Evolutionary conservation across 1,284 basidiomycete species (phyloP), one percentile per base, ranked within the genome.

Genomic region (Earliella scabrosa): DNA sequence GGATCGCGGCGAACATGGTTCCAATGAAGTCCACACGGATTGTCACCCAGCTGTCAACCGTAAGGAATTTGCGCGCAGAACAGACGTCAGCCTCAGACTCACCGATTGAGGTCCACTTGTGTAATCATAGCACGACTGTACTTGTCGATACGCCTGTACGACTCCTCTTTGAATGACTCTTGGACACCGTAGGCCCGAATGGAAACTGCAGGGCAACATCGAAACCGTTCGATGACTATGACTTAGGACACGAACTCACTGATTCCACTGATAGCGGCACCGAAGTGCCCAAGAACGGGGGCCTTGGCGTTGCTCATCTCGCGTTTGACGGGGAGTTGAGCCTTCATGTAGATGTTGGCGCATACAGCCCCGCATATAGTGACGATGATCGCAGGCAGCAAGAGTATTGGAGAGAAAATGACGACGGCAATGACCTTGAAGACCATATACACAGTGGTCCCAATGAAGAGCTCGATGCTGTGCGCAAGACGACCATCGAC

Each of bases 261-360:
- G 32, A 93, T 75, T 26, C 91, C 90, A 18, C 79, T 71, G 41
- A 91, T 79, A 0, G 86, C 82, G 24, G 86, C 83, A 11, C 86
- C 83, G 63, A 93, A 88, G 64, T 88, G 85, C 32, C 82, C 84
- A 52, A 89, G 77, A 4, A 91, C 80, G 0, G 88, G 88, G 2
- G 83, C 77, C 54, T 78, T 80, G 10, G 85, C 81, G 67, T 87
- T 88, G 34, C 81, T 83, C 85, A 86, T 85, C 66, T 89, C 84
- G n/a, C 86, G 80, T 65, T 92, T 93, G 44, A 91, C 86, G 14
- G 85, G 82, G 21, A 92, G 75, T 66, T 92, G 90, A 6, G 85
- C 85, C 63, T 83, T 82, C 65, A 92, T 87, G 63, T 84, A 87
- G 27, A 86, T 68, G 48, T 73, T 68, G 4, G 73, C 82, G 31